Base-by-base conservation (phyloP, 2,329 filamentous ascomycete species). In the Coniella vitis region DNA sequence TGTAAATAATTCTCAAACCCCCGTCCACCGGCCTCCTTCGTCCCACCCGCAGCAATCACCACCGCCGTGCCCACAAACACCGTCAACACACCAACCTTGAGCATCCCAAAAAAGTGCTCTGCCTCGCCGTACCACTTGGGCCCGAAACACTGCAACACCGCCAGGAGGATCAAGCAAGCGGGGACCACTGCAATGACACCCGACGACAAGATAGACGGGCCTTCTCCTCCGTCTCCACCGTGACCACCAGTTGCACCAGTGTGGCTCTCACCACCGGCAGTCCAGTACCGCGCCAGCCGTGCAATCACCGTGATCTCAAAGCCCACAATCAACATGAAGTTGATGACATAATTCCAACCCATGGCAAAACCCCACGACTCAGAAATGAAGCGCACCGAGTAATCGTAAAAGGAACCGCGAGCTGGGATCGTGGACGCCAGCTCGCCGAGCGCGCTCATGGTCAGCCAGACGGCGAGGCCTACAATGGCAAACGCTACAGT, bases 51-150 rank as follows among this genome's bases (percentile, higher is more conserved):
- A 4, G 38, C 38, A 54, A 79, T 69, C 45, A 78, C 66, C 44
- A 79, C 71, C 14, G 73, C 75, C 4, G 78, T 64, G 47, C 82
- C 65, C 53, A 82, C 76, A 62, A 83, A 83, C 16, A 74, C 73
- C 20, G 73, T 61, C 55, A 75, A 67, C 29, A 77, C 74, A 25
- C 67, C 51, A 49, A 78, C 66, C 57, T 79, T 79, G 51, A 76
- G 68, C 9, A 72, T 61, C 25, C 69, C 69, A n/a, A 79, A 70
- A 14, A 70, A 55, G 48, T 78, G 77, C 57, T 80, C 76, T 32
- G 75, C 69, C 60, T 69, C 71, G 54, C 60, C 71, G 52, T 68
- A 73, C 53, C 67, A 68, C 37, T 58, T 62, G 7, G 75, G 70
- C 1, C 74, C 74, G 39, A 72, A 49, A 8, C 37, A 21, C 36